Evolutionary conservation across 129 eudicot species (phyloP), one percentile per base, ranked within the genome.

Genomic region (Artemisia annua): DNA sequence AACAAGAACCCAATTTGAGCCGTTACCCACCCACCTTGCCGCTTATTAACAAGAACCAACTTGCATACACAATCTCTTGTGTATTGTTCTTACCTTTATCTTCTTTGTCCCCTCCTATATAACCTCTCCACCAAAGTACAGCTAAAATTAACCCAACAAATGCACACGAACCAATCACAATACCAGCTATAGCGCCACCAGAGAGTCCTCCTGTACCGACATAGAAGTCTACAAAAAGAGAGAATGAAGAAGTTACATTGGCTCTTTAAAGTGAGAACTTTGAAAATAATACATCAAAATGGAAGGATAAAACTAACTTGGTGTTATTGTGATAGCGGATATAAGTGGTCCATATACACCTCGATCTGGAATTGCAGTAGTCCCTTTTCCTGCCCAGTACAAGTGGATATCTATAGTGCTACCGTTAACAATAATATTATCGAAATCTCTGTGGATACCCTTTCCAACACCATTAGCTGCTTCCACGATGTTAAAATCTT

Each of bases 331-430:
- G 43, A 92, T 89, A 32, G 91, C 96, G 43, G 96, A 89, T 81
- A 92, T 75, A 60, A 87, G 90, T 48, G 96, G 98, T 62, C 98
- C 98, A 75, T 92, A 87, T 73, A 84, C 85, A 57, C 89, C 89
- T 80, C 89, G 75, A 7, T 80, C 75, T 18, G 98, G 98, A 81
- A 92, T 52, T 17, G 94, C 85, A 4, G 83, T 89, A 14, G 98
- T 92, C 75, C 98, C 96, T 64, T 87, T 87, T 59, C 98, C 98
- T 19, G 86, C 83, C 98, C 98, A 92, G 77, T 89, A 89, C 81
- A 92, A 80, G 76, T 85, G 91, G 68, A 93, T 86, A 77, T 85
- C 98, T 50, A 93, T 77, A 13, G 96, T 85, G 75, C 86, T 87
- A 17, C 92, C 98, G 60, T 78, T 85, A 58, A 93, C 87, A 8